phyloP scores from a whole-genome alignment of 768 basidiomycete species.

The Obba rivulosa region DNA sequence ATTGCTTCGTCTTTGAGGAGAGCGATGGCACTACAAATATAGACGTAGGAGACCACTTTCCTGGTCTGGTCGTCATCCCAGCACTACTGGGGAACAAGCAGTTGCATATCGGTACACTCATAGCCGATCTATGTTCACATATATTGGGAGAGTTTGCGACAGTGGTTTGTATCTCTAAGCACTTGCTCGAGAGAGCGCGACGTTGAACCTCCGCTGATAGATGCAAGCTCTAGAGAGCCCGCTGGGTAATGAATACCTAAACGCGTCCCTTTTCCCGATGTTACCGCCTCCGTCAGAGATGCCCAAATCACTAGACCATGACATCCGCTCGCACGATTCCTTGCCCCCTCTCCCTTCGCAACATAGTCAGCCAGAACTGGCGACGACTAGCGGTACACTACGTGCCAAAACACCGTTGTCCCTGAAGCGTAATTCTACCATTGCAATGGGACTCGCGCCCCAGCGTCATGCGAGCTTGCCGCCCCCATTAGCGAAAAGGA shows the following conservation, averaged over 20 bases:
- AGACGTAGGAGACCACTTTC: conserved; percentile 49
- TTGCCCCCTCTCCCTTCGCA: conserved; percentile 42
- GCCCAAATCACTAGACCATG: conserved; percentile 48
- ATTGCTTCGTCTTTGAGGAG: conserved; percentile 85
- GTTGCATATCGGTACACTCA: conserved; percentile 79
- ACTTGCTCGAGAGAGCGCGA: not conserved
- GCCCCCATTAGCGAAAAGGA: conserved; percentile 44
- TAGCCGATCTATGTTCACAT: conserved; percentile 86
- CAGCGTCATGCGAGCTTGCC: conserved; percentile 53
- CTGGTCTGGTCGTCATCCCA: conserved; percentile 75
- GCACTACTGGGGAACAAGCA: conserved; percentile 84
- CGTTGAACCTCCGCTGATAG: conserved; percentile 35
- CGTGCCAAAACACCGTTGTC: conserved; percentile 26
- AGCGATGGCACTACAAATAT: conserved; percentile 47
- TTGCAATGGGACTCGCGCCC: conserved; percentile 22
- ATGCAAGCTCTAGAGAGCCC: conserved; percentile 76
- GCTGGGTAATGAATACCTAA: conserved; percentile 80
- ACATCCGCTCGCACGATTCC: conserved; percentile 35
- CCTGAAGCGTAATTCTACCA: conserved; percentile 53
- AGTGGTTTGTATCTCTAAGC: conserved; percentile 49
- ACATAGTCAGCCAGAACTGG: conserved; percentile 54
- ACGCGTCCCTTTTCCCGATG: conserved; percentile 58
- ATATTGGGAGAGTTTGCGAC: conserved; percentile 82
- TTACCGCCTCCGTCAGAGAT: conserved; percentile 59
- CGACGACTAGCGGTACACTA: conserved; percentile 15